Conservation (phyloP, 1,139 yeast genomes). For the Saccharomyces pastorianus region DNA sequence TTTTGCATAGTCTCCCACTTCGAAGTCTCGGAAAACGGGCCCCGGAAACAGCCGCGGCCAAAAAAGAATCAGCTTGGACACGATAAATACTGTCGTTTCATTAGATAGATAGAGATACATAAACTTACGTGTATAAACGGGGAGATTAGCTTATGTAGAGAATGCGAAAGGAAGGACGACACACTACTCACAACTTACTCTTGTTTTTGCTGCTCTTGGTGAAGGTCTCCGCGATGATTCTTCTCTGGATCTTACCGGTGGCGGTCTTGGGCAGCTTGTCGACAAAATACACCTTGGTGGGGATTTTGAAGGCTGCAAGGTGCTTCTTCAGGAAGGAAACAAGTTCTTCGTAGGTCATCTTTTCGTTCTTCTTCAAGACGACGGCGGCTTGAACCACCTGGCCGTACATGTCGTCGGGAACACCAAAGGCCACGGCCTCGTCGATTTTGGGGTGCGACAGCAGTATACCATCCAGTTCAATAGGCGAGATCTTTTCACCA, state of each 20-base stretch:
- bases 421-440: constrained; percentile 65
- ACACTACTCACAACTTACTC: constrained; percentile 28
- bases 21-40: background rate
- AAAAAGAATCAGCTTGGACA: background rate
- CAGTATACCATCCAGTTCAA: constrained; percentile 53
- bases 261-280: constrained; percentile 60
- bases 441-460: constrained; percentile 47
- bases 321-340: constrained; percentile 37
- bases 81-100: background rate
- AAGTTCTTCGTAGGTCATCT: constrained; percentile 38
- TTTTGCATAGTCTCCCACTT: background rate
- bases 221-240: constrained; percentile 45
- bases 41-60: constrained; percentile 1
- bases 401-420: constrained; percentile 54
- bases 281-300: constrained; percentile 47
- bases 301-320: constrained; percentile 50
- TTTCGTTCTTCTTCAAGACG: constrained; percentile 40
- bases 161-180: too few relatives aligned
- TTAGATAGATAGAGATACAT: background rate
- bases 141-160: background rate
- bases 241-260: constrained; percentile 61
- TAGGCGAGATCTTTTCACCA: constrained; percentile 63
- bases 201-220: constrained; percentile 21
- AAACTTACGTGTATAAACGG: background rate
- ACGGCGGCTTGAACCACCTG: constrained; percentile 61